Conservation (phyloP, 495 filamentous ascomycete genomes). For the Cercophora samala region DNA sequence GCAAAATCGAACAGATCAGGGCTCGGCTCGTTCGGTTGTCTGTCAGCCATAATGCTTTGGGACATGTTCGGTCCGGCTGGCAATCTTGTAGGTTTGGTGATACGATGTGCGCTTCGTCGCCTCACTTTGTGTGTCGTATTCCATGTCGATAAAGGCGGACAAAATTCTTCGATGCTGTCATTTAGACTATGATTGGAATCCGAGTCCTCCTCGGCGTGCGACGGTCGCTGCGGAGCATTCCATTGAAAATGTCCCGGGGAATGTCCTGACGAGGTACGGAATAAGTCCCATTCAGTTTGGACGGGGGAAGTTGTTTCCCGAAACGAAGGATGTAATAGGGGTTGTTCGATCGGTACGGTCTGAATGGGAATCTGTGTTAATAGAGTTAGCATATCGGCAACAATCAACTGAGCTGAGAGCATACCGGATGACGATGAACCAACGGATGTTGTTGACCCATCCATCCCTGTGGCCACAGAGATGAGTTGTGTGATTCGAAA, state of each 20-base stretch:
- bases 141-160: slow-evolving; percentile 10
- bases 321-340: slow-evolving; percentile 7
- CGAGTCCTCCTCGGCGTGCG: slow-evolving; percentile 29
- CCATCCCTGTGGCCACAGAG: slow-evolving; percentile 11
- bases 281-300: slow-evolving; percentile 23
- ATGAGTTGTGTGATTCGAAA: slow-evolving; percentile 1
- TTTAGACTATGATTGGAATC: slow-evolving; percentile 25
- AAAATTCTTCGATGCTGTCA: slow-evolving; percentile 22
- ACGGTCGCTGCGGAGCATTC: slow-evolving; percentile 6
- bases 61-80: not conserved
- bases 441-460: slow-evolving; percentile 5
- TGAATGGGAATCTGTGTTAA: slow-evolving; percentile 1
- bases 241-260: slow-evolving; percentile 14
- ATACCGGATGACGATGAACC: slow-evolving; percentile 10
- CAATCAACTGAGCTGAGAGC: not conserved
- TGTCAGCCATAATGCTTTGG: not conserved
- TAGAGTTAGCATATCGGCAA: not conserved
- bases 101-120: slow-evolving; percentile 17
- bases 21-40: slow-evolving; percentile 7
- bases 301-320: slow-evolving; percentile 4
- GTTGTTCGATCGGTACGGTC: not conserved
- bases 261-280: slow-evolving; percentile 9
- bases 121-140: slow-evolving; percentile 7
- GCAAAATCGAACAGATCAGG: slow-evolving; percentile 15
- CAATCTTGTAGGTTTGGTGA: slow-evolving; percentile 14